These are phyloP conservation scores for Podospora appendiculata DNA, from an alignment of 495 filamentous ascomycete species.

Conservation along the genomic window DNA sequence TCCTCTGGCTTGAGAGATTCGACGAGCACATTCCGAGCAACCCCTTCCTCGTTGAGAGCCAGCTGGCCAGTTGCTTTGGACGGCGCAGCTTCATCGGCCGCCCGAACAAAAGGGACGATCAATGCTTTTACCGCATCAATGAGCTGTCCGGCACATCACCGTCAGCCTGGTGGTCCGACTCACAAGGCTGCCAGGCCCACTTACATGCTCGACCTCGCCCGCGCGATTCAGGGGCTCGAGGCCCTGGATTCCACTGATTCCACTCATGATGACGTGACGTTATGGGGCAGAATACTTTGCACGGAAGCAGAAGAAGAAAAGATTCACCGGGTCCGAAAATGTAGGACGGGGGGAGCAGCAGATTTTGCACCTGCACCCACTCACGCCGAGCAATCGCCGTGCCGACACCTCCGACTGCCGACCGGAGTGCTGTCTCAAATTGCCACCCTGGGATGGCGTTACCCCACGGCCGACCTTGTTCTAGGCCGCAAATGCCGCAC, in stretches of 20 bases:
- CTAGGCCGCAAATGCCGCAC: not conserved
- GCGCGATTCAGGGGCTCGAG: constrained; percentile 20
- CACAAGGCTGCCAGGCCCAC: constrained; percentile 7
- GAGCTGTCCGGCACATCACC: constrained; percentile 40
- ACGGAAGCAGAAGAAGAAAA: too few relatives aligned
- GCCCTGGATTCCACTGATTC: constrained; percentile 8
- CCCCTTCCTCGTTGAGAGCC: constrained; percentile 34
- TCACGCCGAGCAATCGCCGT: too few relatives aligned
- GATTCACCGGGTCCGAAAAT: too few relatives aligned
- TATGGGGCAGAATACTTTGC: too few relatives aligned
- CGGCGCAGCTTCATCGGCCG: constrained; percentile 58
- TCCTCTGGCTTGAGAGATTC: constrained; percentile 65
- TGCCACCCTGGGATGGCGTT: not conserved
- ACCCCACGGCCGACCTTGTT: not conserved
- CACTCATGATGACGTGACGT: too few relatives aligned
- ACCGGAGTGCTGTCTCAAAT: not conserved
- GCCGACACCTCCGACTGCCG: not conserved
- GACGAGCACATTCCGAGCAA: constrained; percentile 53
- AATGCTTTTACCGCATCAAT: constrained; percentile 65
- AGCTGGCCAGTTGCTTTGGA: constrained; percentile 44
- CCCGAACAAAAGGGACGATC: constrained; percentile 69
- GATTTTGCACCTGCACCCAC: too few relatives aligned
- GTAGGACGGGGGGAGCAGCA: too few relatives aligned
- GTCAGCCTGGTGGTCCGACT: not conserved
- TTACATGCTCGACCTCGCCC: constrained; percentile 38